Base-by-base conservation (phyloP, 1,284 basidiomycete genomes). In the Ustilago curta region DNA sequence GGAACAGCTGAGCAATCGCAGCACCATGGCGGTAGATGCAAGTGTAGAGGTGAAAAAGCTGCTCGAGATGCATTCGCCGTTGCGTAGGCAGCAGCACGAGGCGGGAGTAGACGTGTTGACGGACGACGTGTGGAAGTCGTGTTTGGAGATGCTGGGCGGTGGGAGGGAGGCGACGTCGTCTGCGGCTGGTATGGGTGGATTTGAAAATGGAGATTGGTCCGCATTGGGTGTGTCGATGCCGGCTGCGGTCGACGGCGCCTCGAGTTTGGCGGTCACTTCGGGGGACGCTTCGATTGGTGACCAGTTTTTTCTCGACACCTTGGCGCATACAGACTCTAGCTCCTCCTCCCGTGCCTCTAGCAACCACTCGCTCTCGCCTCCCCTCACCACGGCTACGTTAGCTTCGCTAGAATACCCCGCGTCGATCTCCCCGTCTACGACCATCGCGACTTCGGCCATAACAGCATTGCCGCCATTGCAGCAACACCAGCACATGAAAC, bases 51-150 rank as follows among this genome's bases (percentile, higher is more conserved):
- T 64, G 19, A 42, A 23, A 19, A 58, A 37, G 37, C 35, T 72
- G 56, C 27, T 67, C 14, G 58, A 68, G 1, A 5, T 59, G 25
- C 60, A 67, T 49, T 68, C 64, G 29, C 70, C 70, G 11, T 23
- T 66, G 14, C 50, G 40, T 29, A 53, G 57, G 32, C 37, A 52
- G 11, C 27, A 18, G 42, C 14, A 8, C 42, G 43, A 44, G 8
- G 51, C 27, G 6, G 42, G 31, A 2, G 31, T 44, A 14, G 55
- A 19, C 4, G 55, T 64, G 8, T 16, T 70, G 51, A 44, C 69
- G 4, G 69, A 71, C 8, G 69, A 71, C 16, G 63, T 71, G 2
- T 71, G 69, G 69, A 49, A 61, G 47, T 59, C 59, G 19, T 71
- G 69, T 27, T 39, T 66, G 23, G 27, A 71, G 45, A 71, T 71